Conservation (phyloP, 139 green algal genomes). For the Picocystis salinarum region DNA sequence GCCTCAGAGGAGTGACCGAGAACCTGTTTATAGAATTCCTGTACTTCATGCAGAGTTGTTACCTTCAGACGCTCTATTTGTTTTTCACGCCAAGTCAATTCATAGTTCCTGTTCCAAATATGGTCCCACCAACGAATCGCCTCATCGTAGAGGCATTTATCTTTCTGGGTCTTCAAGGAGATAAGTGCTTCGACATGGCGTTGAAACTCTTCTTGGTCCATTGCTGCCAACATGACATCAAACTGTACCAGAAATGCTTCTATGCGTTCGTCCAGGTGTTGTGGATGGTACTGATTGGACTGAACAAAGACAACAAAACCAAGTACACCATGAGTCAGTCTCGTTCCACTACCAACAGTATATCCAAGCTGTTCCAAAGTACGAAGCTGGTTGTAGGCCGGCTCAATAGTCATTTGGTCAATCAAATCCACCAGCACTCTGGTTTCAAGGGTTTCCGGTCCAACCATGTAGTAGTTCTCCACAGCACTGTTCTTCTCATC, state of each 20-base stretch:
- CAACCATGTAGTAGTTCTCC: slow-evolving; percentile 1
- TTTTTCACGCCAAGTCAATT: too few species aligned
- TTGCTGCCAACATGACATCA: slow-evolving; percentile 15
- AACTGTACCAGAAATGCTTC: slow-evolving; percentile 59
- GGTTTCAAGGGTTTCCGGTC: slow-evolving; percentile 1
- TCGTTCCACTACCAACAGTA: slow-evolving; percentile 45
- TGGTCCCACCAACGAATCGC: slow-evolving; percentile 53
- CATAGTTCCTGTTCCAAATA: slow-evolving; percentile 38
- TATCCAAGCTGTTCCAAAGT: slow-evolving; percentile 95
- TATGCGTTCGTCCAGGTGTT: slow-evolving; percentile 41
- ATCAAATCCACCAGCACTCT: neutral
- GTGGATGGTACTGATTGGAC: slow-evolving; percentile 24
- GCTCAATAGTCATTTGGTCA: slow-evolving; percentile 46
- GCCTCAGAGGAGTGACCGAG: too few species aligned
- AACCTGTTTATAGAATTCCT: too few species aligned
- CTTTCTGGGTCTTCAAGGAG: slow-evolving; percentile 49
- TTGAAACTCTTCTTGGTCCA: slow-evolving; percentile 49
- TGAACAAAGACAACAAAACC: slow-evolving; percentile 63
- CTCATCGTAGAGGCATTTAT: slow-evolving; percentile 51
- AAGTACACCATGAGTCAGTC: slow-evolving; percentile 61
- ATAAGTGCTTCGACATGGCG: slow-evolving; percentile 42
- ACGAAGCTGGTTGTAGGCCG: slow-evolving; percentile 57
- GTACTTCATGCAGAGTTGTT: too few species aligned
- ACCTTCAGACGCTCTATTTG: too few species aligned
- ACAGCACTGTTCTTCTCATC: neutral